phyloP scores from a whole-genome alignment of 306 rosid species.

The Dicorynia guianensis region DNA sequence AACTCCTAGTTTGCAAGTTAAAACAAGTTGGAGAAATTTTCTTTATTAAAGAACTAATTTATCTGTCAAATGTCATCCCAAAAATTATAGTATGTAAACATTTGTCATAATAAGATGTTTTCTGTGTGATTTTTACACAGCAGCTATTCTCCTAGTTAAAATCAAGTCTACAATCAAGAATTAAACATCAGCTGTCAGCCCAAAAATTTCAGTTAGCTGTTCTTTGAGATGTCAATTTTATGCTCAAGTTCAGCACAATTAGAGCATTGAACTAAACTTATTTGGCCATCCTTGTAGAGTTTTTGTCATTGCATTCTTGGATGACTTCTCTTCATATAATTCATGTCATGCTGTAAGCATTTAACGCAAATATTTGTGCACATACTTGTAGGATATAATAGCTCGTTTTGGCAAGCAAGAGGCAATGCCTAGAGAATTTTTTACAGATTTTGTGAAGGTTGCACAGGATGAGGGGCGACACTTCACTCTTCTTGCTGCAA shows the following conservation, averaged over 20 bases:
- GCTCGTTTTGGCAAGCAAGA: conserved; percentile 87
- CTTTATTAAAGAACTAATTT: too few relatives aligned
- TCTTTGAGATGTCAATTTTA: conserved; percentile 13
- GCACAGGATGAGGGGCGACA: conserved; percentile 92
- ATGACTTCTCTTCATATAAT: conserved; percentile 15
- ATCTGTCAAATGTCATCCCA: too few relatives aligned
- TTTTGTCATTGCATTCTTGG: conserved; percentile 19
- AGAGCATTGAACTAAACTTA: conserved; percentile 19
- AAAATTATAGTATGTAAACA: too few relatives aligned
- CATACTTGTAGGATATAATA: conserved; percentile 73
- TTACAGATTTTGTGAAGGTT: conserved; percentile 82
- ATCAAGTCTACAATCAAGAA: neutral
- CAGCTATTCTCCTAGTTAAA: conserved; percentile 1
- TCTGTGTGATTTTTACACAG: neutral
- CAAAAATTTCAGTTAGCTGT: neutral
- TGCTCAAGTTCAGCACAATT: conserved; percentile 1
- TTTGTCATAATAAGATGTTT: too few relatives aligned
- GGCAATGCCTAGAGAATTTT: conserved; percentile 84
- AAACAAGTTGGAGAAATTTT: too few relatives aligned
- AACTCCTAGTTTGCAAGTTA: too few relatives aligned
- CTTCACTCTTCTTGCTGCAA: conserved; percentile 76
- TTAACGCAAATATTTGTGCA: conserved; percentile 3
- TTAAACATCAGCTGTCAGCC: neutral
- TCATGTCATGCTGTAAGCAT: neutral
- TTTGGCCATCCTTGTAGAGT: conserved; percentile 8